These are phyloP conservation scores for Graphium sp. DNA, from an alignment of 2,329 filamentous ascomycete species.

Conservation along the genomic window DNA sequence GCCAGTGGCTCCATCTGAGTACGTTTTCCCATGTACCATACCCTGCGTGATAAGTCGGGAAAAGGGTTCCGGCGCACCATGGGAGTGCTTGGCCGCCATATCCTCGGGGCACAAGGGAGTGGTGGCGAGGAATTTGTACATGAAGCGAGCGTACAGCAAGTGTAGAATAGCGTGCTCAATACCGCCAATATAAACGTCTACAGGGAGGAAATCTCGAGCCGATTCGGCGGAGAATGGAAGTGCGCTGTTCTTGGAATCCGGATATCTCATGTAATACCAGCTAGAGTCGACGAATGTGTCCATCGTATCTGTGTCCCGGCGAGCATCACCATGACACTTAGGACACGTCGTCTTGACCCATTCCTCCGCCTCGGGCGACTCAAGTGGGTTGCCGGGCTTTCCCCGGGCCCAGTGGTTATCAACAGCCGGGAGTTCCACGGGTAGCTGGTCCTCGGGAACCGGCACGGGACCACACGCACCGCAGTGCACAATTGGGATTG, in stretches of 20 bases:
- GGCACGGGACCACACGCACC: slow-evolving; percentile 59
- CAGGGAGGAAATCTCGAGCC: slow-evolving; percentile 43
- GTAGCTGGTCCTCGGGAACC: slow-evolving; percentile 60
- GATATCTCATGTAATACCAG: slow-evolving; percentile 78
- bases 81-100: slow-evolving; percentile 8
- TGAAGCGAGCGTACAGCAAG: slow-evolving; percentile 75
- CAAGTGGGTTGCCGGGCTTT: slow-evolving; percentile 62
- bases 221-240: slow-evolving; percentile 44
- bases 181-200: slow-evolving; percentile 79
- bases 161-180: slow-evolving; percentile 86
- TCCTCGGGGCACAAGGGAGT: slow-evolving; percentile 30
- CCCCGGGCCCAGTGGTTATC: slow-evolving; percentile 50
- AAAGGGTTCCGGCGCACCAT: slow-evolving; percentile 53
- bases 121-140: slow-evolving; percentile 67
- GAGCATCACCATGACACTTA: slow-evolving; percentile 51
- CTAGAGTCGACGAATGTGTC: slow-evolving; percentile 93
- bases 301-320: slow-evolving; percentile 85
- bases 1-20: slow-evolving; percentile 55
- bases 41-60: slow-evolving; percentile 71
- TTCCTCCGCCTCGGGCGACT: slow-evolving; percentile 46
- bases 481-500: slow-evolving; percentile 81
- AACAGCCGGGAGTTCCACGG: slow-evolving; percentile 57
- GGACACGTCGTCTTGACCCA: slow-evolving; percentile 69
- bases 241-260: slow-evolving; percentile 49
- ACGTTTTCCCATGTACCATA: slow-evolving; percentile 86